Percentiles rank a stretch among this genome's conserved stretches.
phyloP scores from a whole-genome alignment of 495 filamentous ascomycete genomes.

The Jackrogersella minutella region DNA sequence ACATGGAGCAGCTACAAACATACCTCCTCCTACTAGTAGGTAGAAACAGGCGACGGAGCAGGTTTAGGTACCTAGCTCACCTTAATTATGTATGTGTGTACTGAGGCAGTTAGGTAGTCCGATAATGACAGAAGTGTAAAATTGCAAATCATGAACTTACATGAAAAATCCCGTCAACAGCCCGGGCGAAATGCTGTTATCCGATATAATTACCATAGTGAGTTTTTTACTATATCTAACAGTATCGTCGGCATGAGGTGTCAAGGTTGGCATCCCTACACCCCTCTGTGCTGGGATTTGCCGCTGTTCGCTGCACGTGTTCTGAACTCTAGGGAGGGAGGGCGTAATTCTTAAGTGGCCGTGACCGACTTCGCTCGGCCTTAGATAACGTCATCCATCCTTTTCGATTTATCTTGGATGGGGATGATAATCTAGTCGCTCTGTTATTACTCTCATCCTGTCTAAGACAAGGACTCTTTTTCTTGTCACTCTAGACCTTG shows the following conservation, averaged over 20 bases:
- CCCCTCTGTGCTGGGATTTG: slow-evolving; percentile 18
- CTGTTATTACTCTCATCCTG: not conserved
- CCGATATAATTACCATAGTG: not conserved
- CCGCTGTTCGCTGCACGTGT: slow-evolving; percentile 13
- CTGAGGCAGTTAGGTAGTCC: too few relatives aligned
- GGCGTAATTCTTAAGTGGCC: not conserved
- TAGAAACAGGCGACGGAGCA: too few relatives aligned
- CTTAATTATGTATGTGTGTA: too few relatives aligned
- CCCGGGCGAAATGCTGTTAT: not conserved
- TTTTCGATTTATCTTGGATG: not conserved
- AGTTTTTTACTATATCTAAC: not conserved
- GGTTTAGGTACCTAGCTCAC: too few relatives aligned
- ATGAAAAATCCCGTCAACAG: too few relatives aligned
- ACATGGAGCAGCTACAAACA: too few relatives aligned
- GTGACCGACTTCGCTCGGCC: slow-evolving; percentile 7
- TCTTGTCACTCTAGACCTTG: not conserved
- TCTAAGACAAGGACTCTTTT: not conserved
- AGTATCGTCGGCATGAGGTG: not conserved
- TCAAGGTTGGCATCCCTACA: slow-evolving; percentile 13
- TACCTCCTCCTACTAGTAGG: too few relatives aligned
- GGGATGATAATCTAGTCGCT: not conserved
- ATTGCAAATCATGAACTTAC: too few relatives aligned
- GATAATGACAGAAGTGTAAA: not conserved
- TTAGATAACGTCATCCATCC: not conserved
- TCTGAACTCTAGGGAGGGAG: slow-evolving; percentile 15